Percentiles rank a stretch among this genome's conserved stretches.
Evolutionary conservation across 2,329 filamentous ascomycete genomes (phyloP).

Genomic region (Exophiala lecanii-corni): DNA sequence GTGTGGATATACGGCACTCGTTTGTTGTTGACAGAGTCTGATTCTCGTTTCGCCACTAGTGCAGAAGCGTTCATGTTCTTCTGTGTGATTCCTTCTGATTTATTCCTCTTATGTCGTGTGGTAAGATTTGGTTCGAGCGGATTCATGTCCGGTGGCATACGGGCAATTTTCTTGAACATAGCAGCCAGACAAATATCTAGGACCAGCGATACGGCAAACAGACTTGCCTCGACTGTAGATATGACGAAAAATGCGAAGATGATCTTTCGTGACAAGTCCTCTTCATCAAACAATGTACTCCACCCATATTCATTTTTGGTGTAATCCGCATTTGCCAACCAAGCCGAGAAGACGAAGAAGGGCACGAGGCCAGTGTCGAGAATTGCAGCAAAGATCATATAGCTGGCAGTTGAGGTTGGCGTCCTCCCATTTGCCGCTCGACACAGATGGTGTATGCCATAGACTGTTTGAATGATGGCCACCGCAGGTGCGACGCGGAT

Average conservation of each 20-base stretch:
- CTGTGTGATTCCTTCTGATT: slow-evolving; percentile 51
- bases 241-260: slow-evolving; percentile 64
- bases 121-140: slow-evolving; percentile 78
- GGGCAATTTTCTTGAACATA: slow-evolving; percentile 75
- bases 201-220: slow-evolving; percentile 67
- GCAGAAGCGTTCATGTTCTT: slow-evolving; percentile 57
- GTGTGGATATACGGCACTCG: slow-evolving; percentile 78
- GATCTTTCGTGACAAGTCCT: slow-evolving; percentile 54
- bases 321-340: slow-evolving; percentile 51
- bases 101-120: slow-evolving; percentile 72
- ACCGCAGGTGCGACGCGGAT: slow-evolving; percentile 71
- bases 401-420: slow-evolving; percentile 76
- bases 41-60: slow-evolving; percentile 36
- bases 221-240: slow-evolving; percentile 57
- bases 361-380: slow-evolving; percentile 65
- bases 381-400: slow-evolving; percentile 76
- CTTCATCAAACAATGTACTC: slow-evolving; percentile 62
- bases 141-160: slow-evolving; percentile 90
- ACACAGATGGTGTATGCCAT: slow-evolving; percentile 75
- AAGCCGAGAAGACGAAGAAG: slow-evolving; percentile 58
- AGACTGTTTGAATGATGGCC: slow-evolving; percentile 65
- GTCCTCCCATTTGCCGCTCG: slow-evolving; percentile 66
- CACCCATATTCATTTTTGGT: slow-evolving; percentile 49
- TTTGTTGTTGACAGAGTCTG: slow-evolving; percentile 12
- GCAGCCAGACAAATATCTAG: slow-evolving; percentile 71